Percentiles rank a stretch among this genome's conserved stretches.
Evolutionary conservation across 1,284 basidiomycete genomes (phyloP).

Genomic region (Malassezia sp.): DNA sequence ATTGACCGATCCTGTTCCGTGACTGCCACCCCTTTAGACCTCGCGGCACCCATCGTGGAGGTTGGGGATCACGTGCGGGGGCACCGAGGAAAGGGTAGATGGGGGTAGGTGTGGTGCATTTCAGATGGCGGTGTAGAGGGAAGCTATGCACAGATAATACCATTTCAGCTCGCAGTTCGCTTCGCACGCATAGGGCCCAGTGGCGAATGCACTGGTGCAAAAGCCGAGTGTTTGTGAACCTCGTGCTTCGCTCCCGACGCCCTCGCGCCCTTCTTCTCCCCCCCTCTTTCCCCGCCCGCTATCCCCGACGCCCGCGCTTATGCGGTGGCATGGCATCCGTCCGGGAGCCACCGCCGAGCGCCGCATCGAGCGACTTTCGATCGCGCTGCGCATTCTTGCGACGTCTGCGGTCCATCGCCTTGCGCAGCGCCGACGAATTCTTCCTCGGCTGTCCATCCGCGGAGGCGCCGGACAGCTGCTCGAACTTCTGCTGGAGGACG

Average conservation of each 20-base stretch:
- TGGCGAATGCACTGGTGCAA: too few species aligned
- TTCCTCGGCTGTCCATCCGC: too few species aligned
- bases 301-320: conserved; percentile 15
- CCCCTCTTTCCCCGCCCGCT: too few species aligned
- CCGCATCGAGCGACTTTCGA: conserved; percentile 10
- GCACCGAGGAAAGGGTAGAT: neutral
- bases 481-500: conserved; percentile 13
- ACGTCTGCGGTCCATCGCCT: conserved; percentile 15
- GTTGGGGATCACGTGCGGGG: too few species aligned
- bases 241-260: too few species aligned
- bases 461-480: conserved; percentile 8
- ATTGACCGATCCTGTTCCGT: conserved; percentile 86
- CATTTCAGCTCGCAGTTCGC: too few species aligned
- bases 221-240: too few species aligned
- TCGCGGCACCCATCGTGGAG: conserved; percentile 26
- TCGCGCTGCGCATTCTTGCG: conserved; percentile 13
- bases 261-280: neutral
- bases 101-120: too few species aligned
- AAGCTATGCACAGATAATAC: too few species aligned
- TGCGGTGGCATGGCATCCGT: conserved; percentile 9
- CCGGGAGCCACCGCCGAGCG: conserved; percentile 12
- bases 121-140: too few species aligned
- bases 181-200: too few species aligned
- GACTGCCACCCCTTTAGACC: conserved; percentile 54
- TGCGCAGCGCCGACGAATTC: conserved; percentile 11